Evolutionary conservation across 768 basidiomycete genomes (phyloP), one percentile per base, ranked within the genome.

Genomic region (Xerocomus potaroensis): DNA sequence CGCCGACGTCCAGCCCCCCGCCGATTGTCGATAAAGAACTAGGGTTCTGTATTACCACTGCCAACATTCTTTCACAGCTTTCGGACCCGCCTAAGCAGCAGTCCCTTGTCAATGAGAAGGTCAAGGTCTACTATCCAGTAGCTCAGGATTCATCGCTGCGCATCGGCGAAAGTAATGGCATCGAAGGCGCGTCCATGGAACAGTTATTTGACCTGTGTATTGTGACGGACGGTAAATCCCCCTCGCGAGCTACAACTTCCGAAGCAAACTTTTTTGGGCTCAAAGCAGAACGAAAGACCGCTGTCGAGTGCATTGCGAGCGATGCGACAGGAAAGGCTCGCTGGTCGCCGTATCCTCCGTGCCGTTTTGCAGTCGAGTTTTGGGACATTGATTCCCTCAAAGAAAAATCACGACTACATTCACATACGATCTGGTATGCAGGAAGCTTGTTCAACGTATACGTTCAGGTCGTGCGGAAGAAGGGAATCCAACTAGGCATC

Each of bases 391-490:
- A 87, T 50, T 68, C 73, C 27, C 73, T 96, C 31, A 84, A 83
- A 48, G 92, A 95, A 69, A 95, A 93, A 68, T 80, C 81, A 41
- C 75, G 91, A 14, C 65, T 89, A 41, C 83, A 94, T 63, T 90
- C 87, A 8, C 80, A 83, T 45, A 96, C 92, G 3, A 75, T 94
- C 43, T 93, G 89, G 80, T 89, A 92, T 61, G 91, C 87, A 2
- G 93, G 93, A 8, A 90, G 80, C 56, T 70, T 89, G 58, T 93
- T 83, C 73, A 91, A 91, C 53, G 81, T 91, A 2, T 95, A 94
- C 58, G 83, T 93, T 34, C 91, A 95, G 63, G 76, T 92, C 36
- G 83, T 91, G 41, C 79, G 83, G 54, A 90, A 88, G 77, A 94
- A 94, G 63, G 74, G 72, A 21, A 58, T 73, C 3, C 92, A 96